Base-by-base conservation (phyloP, 371 early-diverging fungal species). In the Mucor circinelloides region DNA sequence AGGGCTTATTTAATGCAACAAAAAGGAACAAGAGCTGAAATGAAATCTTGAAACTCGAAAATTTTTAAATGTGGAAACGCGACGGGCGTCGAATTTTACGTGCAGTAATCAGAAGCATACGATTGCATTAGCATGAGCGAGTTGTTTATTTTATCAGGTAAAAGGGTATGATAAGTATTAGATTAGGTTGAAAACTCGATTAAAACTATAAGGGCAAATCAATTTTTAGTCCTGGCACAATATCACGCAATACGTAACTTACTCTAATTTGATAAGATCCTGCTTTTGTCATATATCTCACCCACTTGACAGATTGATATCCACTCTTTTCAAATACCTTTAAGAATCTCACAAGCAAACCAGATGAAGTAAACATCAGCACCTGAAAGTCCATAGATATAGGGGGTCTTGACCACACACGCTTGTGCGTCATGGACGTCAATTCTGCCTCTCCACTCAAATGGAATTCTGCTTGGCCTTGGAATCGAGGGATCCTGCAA, bases 321-420 rank as follows among this genome's bases (percentile, higher is more conserved):
- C 91, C 91, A 68, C 90, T 90, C 84, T 94, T 94, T 69, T 96
- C 96, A 82, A 95, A 94, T 30, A 95, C 93, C 78, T 96, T 95
- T 58, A 96, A 72, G 83, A 93, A 96, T 69, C 94, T 85, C 23
- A 96, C 96, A 72, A 93, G 82, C 64, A 95, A 74, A 31, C 95
- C 95, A 7, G 94, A 94, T 10, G 92, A 91, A n/a, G 94, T 94
- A 72, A 93, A 94, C 94, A 94, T 94, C 25, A 93, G 73, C 54
- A 91, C 93, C 70, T 94, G 93, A 70, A 95, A 94, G 65, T 93
- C 94, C 90, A 95, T 89, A 7, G 94, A 90, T 36, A 96, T 96
- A 1, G 95, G 96, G 17, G 96, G 95, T 64, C 94, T 85, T 31
- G 93, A 90, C 96, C 94, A 96, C 34, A 89, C 89, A 71, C 92